phyloP scores from a whole-genome alignment of 2,329 filamentous ascomycete genomes.

The Sporothrix luriei region DNA sequence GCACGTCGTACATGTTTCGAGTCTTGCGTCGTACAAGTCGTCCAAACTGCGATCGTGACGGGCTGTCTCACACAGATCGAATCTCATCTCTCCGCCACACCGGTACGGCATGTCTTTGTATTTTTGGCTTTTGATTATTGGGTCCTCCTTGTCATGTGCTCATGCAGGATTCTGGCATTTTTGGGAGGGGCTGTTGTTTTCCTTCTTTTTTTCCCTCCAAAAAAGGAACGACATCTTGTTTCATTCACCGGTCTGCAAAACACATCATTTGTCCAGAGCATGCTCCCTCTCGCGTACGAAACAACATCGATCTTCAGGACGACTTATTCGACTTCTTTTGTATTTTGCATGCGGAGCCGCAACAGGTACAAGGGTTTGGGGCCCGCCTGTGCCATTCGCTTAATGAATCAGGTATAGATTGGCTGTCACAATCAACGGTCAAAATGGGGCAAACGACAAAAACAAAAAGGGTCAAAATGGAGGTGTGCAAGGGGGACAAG shows the following conservation, averaged over 20 bases:
- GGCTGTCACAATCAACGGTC: not conserved
- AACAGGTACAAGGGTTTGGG: not conserved
- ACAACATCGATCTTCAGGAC: too few relatives aligned
- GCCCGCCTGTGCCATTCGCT: not conserved
- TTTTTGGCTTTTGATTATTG: not conserved
- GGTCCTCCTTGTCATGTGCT: not conserved
- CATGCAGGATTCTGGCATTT: not conserved
- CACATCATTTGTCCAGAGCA: too few relatives aligned
- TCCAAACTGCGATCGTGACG: not conserved
- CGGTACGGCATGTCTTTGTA: not conserved
- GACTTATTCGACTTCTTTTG: not conserved
- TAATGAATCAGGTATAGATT: not conserved
- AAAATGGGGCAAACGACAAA: not conserved
- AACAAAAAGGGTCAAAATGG: not conserved
- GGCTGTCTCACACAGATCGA: conserved; percentile 4
- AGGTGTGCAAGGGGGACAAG: not conserved
- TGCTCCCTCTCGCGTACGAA: too few relatives aligned
- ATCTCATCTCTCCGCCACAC: not conserved
- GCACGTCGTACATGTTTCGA: too few relatives aligned
- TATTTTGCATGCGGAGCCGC: conserved; percentile 15
- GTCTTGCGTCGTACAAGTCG: not conserved
- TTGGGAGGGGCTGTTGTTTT: not conserved
- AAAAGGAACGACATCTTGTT: not conserved
- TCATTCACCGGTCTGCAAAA: too few relatives aligned
- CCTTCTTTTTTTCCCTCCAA: not conserved